Conservation (phyloP, 805 yeast genomes). For the Candida odintsovae region DNA sequence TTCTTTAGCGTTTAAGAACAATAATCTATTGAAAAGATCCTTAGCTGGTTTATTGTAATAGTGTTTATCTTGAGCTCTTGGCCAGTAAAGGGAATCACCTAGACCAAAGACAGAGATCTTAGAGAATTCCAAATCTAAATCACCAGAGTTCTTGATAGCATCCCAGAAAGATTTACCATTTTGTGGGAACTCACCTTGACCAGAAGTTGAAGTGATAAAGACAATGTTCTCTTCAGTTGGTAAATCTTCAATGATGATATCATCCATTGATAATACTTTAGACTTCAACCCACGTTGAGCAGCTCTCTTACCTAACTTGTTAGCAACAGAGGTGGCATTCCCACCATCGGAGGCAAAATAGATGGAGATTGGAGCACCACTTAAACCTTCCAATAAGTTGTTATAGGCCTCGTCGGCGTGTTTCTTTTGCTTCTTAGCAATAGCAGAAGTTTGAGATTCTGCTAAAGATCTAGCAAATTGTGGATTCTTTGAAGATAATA, state of each 20-base stretch:
- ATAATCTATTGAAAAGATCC: conserved; percentile 63
- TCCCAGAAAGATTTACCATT: conserved; percentile 73
- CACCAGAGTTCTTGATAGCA: conserved; percentile 56
- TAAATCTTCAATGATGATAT: conserved; percentile 50
- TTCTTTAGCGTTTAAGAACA: conserved; percentile 66
- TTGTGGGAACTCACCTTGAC: conserved; percentile 90
- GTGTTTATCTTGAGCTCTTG: conserved; percentile 90
- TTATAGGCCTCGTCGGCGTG: conserved; percentile 75
- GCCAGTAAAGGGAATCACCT: conserved; percentile 97
- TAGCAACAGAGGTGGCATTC: conserved; percentile 78
- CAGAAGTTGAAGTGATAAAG: conserved; percentile 81
- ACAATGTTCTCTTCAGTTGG: conserved; percentile 45
- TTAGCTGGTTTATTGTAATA: conserved; percentile 88
- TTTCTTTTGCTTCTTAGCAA: conserved; percentile 51
- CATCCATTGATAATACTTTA: conserved; percentile 50
- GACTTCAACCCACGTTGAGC: conserved; percentile 49
- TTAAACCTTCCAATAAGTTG: conserved; percentile 73
- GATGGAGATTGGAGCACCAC: conserved; percentile 78
- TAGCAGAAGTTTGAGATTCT: conserved; percentile 54
- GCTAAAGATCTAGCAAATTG: conserved; percentile 68
- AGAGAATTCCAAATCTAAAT: conserved; percentile 68
- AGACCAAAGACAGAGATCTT: conserved; percentile 74
- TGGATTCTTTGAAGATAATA: conserved; percentile 68
- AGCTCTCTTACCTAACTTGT: conserved; percentile 51
- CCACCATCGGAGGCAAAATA: conserved; percentile 93